Base-by-base conservation (phyloP, 352 stramenopile genomes). In the Hyaloperonospora arabidopsidis region DNA sequence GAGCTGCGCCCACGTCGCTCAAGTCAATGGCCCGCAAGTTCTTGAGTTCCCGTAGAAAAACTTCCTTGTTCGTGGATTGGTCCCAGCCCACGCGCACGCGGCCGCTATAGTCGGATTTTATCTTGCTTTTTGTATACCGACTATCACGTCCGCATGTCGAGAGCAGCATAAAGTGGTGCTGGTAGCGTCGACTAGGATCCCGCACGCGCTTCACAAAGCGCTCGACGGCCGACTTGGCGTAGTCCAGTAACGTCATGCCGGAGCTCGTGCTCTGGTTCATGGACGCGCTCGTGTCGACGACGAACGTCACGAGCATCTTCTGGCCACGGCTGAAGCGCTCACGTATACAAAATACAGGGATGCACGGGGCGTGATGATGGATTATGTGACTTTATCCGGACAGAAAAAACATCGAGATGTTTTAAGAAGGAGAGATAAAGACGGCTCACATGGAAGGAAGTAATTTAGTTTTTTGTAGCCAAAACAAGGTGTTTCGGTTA, bases 231-330 rank as follows among this genome's bases (percentile, higher is more conserved):
- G 80, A 92, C 72, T 94, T 94, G 68, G 84, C 84, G 52, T 85
- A 92, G 67, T 94, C 84, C 46, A 94, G 67, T 55, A 95, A 70
- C 57, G 84, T 92, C 84, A 95, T 95, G 49, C 84, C 84, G 49
- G 73, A 87, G 69, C 69, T 89, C 41, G 82, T 92, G 59, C 74
- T 86, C 78, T 95, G 84, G 64, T 90, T 92, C 84, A 95, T 95
- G 44, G 84, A 95, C 74, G 82, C 84, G 54, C 75, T 89, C 67
- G 84, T 95, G 70, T 95, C 84, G 60, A 95, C 76, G 63, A 95
- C 83, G 66, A 95, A 95, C 63, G 81, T 91, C 68, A 95, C 82
- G 17, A 95, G 68, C 84, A 95, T 95, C 28, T 28, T 58, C 12
- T 32, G 25, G 0, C 25, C 25, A 8, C 25, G 25, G 25, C 4